These are phyloP conservation scores for Vitis hybrid DNA, from an alignment of 177 flowering plant genomes.

Conservation along the genomic window DNA sequence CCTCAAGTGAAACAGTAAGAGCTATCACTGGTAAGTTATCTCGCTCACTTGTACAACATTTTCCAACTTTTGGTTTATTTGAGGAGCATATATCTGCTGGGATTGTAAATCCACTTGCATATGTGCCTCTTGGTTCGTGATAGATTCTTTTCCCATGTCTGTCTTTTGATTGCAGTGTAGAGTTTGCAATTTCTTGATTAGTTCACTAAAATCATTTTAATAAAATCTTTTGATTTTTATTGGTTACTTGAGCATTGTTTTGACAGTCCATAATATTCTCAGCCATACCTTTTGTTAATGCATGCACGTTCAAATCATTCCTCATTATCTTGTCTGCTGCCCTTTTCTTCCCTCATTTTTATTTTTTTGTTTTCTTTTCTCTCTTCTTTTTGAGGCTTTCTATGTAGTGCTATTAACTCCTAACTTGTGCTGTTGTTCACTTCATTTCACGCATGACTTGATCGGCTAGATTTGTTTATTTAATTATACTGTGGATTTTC, in stretches of 20 bases:
- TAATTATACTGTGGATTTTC: too few relatives aligned
- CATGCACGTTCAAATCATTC: not conserved
- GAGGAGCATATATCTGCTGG: not conserved
- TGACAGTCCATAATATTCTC: not conserved
- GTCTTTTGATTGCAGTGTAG: not conserved
- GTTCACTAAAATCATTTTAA: not conserved
- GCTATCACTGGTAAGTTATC: conserved; percentile 79
- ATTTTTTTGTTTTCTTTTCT: too few relatives aligned
- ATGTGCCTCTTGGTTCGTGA: too few relatives aligned
- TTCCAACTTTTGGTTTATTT: not conserved
- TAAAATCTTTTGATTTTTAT: not conserved
- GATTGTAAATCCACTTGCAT: too few relatives aligned
- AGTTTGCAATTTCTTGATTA: not conserved
- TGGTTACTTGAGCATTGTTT: not conserved
- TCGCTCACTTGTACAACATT: not conserved
- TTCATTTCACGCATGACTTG: too few relatives aligned
- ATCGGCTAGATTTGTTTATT: too few relatives aligned
- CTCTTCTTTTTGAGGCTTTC: too few relatives aligned
- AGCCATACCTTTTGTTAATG: not conserved
- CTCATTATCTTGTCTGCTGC: not conserved
- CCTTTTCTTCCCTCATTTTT: too few relatives aligned
- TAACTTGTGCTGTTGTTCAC: too few relatives aligned
- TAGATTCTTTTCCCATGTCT: not conserved
- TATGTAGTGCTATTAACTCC: too few relatives aligned
- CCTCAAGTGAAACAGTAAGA: conserved; percentile 95